Conservation (phyloP, 2,329 filamentous ascomycete species). For the Colletotrichum simmondsii region DNA sequence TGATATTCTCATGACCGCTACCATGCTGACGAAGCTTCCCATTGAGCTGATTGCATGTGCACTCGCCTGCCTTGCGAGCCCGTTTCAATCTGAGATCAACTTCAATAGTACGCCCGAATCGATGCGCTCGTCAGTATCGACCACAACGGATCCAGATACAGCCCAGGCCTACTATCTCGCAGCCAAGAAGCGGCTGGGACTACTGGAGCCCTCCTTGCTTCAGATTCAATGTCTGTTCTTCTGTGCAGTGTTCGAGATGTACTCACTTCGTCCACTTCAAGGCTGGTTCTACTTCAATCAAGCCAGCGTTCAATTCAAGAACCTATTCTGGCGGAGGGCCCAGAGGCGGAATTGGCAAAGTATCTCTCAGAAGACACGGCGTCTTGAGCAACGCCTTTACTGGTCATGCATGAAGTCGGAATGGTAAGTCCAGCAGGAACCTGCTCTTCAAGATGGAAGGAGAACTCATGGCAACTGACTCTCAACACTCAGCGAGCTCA, state of each 20-base stretch:
- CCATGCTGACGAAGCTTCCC: background rate
- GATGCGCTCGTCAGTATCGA: background rate
- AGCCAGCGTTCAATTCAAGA: constrained; percentile 41
- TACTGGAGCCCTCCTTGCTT: constrained; percentile 41
- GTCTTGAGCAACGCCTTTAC: constrained; percentile 43
- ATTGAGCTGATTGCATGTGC: constrained; percentile 44
- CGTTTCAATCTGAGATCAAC: constrained; percentile 34
- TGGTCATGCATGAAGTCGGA: constrained; percentile 48
- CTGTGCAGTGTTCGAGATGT: constrained; percentile 47
- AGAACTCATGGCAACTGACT: background rate
- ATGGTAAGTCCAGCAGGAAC: constrained; percentile 34
- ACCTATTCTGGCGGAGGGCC: constrained; percentile 27
- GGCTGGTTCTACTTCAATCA: constrained; percentile 45
- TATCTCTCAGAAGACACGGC: constrained; percentile 17
- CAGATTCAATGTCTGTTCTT: constrained; percentile 45
- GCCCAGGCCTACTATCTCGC: constrained; percentile 41
- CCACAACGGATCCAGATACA: constrained; percentile 11
- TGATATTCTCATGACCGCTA: background rate
- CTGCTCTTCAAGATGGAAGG: background rate
- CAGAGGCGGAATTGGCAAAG: background rate
- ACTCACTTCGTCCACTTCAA: constrained; percentile 43
- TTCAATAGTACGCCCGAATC: constrained; percentile 18
- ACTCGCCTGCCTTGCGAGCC: constrained; percentile 40
- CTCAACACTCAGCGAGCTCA: constrained; percentile 13
- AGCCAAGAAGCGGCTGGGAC: constrained; percentile 43